phyloP scores from a whole-genome alignment of 441 rosid genomes.

The Omphalea diandra region DNA sequence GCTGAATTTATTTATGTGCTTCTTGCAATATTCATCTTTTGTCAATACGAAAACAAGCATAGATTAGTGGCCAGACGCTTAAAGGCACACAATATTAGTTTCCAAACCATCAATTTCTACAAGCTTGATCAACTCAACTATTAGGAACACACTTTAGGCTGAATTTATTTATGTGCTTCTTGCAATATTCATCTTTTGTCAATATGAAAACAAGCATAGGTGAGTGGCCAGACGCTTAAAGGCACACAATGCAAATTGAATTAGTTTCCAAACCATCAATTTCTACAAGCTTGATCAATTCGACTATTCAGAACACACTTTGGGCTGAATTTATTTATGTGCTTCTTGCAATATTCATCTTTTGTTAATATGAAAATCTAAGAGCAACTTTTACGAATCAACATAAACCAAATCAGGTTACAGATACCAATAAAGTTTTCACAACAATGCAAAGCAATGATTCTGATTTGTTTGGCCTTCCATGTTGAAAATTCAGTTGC shows the following conservation, averaged over 20 bases:
- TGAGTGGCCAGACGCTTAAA: not conserved
- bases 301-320: not conserved
- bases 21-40: too few species aligned
- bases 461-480: not conserved
- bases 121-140: not conserved
- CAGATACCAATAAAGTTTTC: not conserved
- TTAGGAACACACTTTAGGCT: not conserved
- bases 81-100: slow-evolving; percentile 7
- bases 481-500: not conserved
- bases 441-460: not conserved
- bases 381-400: slow-evolving; percentile 1
- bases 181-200: slow-evolving; percentile 5
- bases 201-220: not conserved
- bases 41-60: not conserved
- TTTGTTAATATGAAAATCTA: slow-evolving; percentile 16
- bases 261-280: slow-evolving; percentile 1
- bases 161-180: not conserved
- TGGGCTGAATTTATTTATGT: not conserved
- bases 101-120: not conserved
- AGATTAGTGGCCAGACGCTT: not conserved
- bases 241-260: not conserved
- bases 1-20: not conserved
- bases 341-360: too few species aligned
- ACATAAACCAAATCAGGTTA: slow-evolving; percentile 9
- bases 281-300: not conserved